Evolutionary conservation across 106 monocot genomes (phyloP).

Genomic region (Apostasia ramifera): DNA sequence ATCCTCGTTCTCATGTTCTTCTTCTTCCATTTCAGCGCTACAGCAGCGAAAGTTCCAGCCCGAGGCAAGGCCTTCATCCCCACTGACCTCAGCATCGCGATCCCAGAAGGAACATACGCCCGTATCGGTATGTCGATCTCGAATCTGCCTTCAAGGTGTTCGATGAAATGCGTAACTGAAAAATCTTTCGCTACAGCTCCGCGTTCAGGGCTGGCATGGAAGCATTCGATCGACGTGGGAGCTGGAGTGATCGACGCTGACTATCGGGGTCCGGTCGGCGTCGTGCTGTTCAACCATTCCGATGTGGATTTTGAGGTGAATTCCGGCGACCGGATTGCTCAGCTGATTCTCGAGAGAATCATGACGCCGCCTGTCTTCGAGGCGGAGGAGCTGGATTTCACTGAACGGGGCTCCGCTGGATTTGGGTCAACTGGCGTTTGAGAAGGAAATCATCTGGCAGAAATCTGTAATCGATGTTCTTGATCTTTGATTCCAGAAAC

Average conservation of each 20-base stretch:
- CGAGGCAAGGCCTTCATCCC: conserved; percentile 68
- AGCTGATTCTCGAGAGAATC: conserved; percentile 72
- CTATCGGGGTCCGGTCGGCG: conserved; percentile 67
- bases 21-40: conserved; percentile 33
- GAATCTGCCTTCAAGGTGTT: neutral
- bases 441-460: neutral
- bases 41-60: conserved; percentile 47
- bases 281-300: conserved; percentile 75
- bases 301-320: conserved; percentile 73
- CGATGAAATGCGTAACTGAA: conserved; percentile 23
- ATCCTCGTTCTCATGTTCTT: neutral
- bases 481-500: no score
- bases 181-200: conserved; percentile 36
- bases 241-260: conserved; percentile 87
- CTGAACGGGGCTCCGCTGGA: conserved; percentile 51
- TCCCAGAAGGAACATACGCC: conserved; percentile 68
- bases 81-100: conserved; percentile 86
- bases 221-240: conserved; percentile 83
- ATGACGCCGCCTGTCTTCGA: conserved; percentile 59
- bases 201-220: conserved; percentile 79
- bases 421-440: conserved; percentile 84
- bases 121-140: conserved; percentile 39
- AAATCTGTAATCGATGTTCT: no score
- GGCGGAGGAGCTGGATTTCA: conserved; percentile 55
- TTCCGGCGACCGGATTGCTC: conserved; percentile 63